Evolutionary conservation across 306 rosid species (phyloP).

Genomic region (Psophocarpus tetragonolobus): DNA sequence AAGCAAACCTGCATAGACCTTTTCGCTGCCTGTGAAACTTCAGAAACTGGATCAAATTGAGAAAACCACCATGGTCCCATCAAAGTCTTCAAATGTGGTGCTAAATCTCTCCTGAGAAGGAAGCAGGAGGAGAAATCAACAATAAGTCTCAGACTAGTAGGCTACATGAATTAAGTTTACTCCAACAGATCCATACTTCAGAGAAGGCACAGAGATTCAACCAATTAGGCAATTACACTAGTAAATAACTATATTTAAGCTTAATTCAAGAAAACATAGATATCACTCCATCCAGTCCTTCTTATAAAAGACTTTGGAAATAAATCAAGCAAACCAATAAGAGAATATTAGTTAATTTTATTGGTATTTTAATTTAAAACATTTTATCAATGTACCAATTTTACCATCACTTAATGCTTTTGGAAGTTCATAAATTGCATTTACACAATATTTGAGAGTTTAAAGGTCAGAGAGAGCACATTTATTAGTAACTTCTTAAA

Average conservation of each 20-base stretch:
- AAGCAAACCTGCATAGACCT: conserved; percentile 86
- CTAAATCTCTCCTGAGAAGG: conserved; percentile 85
- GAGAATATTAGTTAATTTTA: no score
- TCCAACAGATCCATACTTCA: conserved; percentile 10
- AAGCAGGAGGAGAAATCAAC: conserved; percentile 24
- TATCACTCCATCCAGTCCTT: no score
- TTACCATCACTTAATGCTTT: no score
- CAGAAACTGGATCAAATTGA: conserved; percentile 90
- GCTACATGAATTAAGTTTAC: conserved; percentile 20
- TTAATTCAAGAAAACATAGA: conserved; percentile 16
- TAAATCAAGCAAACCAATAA: no score
- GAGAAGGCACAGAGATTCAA: background rate
- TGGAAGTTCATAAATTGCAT: no score
- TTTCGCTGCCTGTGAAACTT: conserved; percentile 92
- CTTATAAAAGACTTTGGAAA: no score
- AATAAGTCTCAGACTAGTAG: conserved; percentile 17
- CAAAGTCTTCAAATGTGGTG: conserved; percentile 85
- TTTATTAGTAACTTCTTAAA: no score
- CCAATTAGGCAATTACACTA: conserved; percentile 17
- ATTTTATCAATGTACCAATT: no score
- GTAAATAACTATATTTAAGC: background rate
- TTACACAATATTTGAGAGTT: no score
- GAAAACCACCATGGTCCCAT: conserved; percentile 99
- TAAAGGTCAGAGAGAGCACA: no score
- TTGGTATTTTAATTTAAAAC: no score